Evolutionary conservation across 2,329 filamentous ascomycete species (phyloP), one percentile per base, ranked within the genome.

Genomic region (Macroventuria anomochaeta): DNA sequence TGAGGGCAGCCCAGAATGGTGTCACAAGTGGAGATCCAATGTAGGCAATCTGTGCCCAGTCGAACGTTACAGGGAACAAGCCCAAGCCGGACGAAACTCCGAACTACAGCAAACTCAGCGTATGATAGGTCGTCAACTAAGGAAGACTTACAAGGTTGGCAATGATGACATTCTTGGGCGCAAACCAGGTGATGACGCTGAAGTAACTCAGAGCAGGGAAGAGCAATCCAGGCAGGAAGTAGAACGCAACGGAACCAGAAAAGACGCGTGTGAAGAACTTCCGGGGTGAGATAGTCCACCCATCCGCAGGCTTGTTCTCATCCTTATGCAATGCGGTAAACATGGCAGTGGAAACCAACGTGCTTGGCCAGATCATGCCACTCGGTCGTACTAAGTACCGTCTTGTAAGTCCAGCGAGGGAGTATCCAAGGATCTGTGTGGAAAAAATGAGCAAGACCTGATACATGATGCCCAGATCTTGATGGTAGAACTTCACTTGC

Each of bases 311-410:
- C 63, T 88, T 89, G 72, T 95, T 96, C 68, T 93, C 88, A 56
- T 91, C 87, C 65, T 88, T 92, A 74, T 96, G 91, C 42, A 96
- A 80, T 0, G 90, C 93, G 3, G 87, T 88, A 66, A 96, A 95
- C 89, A 96, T 93, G 65, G 91, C 88, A 0, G 90, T 91, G 17
- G 91, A 93, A 82, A 93, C 92, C 42, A 96, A 79, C 0, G 91
- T 96, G 18, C 89, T 88, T 1, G 91, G 91, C 91, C 91, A 96
- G 40, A 96, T 91, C 89, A 96, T 96, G 54, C 90, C 90, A 57
- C 89, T 90, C 0, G 91, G 91, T 21, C 90, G 85, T 23, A 96
- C 91, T 4, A 96, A 81, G 70, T 92, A 95, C 42, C 89, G 85
- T 52, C 91, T 82, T 2, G 90, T 90, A 36, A 96, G 80, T 2